A percentile compares a stretch with the other conserved stretches of the same genome.
phyloP scores from a whole-genome alignment of 106 monocot genomes.

The Dioscorea alata region DNA sequence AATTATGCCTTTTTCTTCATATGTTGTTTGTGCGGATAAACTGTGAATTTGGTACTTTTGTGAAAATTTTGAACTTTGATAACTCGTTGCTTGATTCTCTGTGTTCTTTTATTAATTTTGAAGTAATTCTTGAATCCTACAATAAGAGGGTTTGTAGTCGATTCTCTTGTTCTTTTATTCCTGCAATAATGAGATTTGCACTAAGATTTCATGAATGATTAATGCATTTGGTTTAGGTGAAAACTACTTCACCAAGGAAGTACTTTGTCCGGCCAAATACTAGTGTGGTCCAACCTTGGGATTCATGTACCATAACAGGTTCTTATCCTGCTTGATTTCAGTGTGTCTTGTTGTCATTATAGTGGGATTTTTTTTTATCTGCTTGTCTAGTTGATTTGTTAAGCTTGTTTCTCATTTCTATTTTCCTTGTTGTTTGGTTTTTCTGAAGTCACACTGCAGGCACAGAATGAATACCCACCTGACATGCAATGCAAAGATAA shows the following conservation, averaged over 20 bases:
- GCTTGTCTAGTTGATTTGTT: not conserved
- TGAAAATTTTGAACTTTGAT: no score
- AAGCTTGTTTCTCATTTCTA: not conserved
- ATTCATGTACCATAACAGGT: conserved; percentile 78
- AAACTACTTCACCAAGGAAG: conserved; percentile 92
- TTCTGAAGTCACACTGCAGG: conserved; percentile 74
- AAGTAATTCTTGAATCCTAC: no score
- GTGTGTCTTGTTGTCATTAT: not conserved
- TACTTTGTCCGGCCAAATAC: conserved; percentile 92
- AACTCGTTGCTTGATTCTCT: no score
- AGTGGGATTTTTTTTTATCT: not conserved
- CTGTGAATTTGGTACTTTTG: no score
- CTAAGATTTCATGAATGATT: no score
- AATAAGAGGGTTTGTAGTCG: no score
- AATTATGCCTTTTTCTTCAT: not conserved
- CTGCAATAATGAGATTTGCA: no score
- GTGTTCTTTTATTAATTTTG: no score
- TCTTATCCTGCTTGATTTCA: not conserved
- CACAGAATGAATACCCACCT: conserved; percentile 60
- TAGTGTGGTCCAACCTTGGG: conserved; percentile 84
- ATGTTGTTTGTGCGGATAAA: no score
- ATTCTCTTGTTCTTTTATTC: no score
- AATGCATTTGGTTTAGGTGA: conserved; percentile 38
- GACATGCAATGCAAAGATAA: conserved; percentile 94
- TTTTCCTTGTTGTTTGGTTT: not conserved